These are phyloP conservation scores for Pichia paraexigua DNA, from an alignment of 805 yeast species.

Conservation along the genomic window DNA sequence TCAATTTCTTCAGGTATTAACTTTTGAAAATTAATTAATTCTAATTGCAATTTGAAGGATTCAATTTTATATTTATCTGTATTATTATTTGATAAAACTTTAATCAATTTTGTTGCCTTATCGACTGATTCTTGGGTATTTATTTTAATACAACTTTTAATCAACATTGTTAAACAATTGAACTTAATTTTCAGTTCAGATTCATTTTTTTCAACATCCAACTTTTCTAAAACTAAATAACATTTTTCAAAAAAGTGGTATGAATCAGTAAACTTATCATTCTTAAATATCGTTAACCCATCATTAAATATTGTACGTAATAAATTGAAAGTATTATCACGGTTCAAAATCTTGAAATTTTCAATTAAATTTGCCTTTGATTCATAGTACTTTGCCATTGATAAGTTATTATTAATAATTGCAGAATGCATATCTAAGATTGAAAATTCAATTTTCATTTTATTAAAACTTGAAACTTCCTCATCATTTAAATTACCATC, in stretches of 20 bases:
- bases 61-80: conserved; percentile 25
- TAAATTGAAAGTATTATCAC: conserved; percentile 21
- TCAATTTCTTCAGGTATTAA: conserved; percentile 16
- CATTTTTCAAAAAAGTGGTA: conserved; percentile 13
- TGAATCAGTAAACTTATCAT: conserved; percentile 6
- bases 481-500: conserved; percentile 1
- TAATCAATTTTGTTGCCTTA: conserved; percentile 18
- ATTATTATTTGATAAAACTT: conserved; percentile 16
- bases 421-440: conserved; percentile 27
- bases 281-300: conserved; percentile 10
- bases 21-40: conserved; percentile 14
- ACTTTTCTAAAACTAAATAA: conserved; percentile 14
- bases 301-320: conserved; percentile 30
- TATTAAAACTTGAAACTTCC: background rate
- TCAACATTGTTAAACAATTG: conserved; percentile 21
- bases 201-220: background rate
- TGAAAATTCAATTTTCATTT: conserved; percentile 22
- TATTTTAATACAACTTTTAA: conserved; percentile 22
- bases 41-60: conserved; percentile 24
- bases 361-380: conserved; percentile 21
- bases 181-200: conserved; percentile 18
- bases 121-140: conserved; percentile 9
- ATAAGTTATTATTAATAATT: conserved; percentile 25
- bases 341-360: conserved; percentile 10
- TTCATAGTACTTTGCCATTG: conserved; percentile 30